phyloP scores from a whole-genome alignment of 1,284 basidiomycete species.

The Ustilago loliicola region DNA sequence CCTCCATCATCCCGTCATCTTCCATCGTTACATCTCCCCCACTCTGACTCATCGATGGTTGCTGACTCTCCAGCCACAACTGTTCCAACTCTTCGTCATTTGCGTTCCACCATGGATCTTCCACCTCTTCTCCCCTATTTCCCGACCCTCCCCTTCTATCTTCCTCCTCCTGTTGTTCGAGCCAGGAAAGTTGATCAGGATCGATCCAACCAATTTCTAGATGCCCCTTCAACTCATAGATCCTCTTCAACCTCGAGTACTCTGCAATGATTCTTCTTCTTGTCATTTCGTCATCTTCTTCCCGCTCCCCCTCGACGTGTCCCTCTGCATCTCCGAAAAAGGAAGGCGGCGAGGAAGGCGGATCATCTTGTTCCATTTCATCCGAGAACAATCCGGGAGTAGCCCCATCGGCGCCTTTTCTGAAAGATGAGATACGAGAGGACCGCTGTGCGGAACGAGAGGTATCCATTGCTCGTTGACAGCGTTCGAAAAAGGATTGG shows the following conservation, averaged over 20 bases:
- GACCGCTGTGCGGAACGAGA: background rate
- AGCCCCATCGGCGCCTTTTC: constrained; percentile 23
- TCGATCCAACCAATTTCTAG: constrained; percentile 54
- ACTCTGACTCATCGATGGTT: background rate
- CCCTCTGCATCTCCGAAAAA: background rate
- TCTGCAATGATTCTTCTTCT: constrained; percentile 42
- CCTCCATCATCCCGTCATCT: background rate
- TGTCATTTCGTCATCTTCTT: constrained; percentile 50
- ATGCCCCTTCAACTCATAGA: constrained; percentile 47
- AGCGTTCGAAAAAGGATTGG: constrained; percentile 40
- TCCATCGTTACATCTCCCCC: background rate
- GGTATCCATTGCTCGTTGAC: constrained; percentile 38
- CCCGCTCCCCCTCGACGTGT: constrained; percentile 10
- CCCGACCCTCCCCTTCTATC: background rate
- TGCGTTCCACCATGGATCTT: constrained; percentile 22
- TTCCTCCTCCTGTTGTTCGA: constrained; percentile 27
- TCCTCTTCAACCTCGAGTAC: constrained; percentile 41
- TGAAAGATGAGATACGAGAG: constrained; percentile 7
- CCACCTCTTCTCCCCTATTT: background rate
- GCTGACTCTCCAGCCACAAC: constrained; percentile 36
- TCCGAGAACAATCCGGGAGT: constrained; percentile 28
- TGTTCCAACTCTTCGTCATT: constrained; percentile 38
- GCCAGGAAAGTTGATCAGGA: constrained; percentile 46
- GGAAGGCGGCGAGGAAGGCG: constrained; percentile 1
- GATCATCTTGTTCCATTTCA: constrained; percentile 30